phyloP scores from a whole-genome alignment of 768 basidiomycete genomes.

The Russula foetens region DNA sequence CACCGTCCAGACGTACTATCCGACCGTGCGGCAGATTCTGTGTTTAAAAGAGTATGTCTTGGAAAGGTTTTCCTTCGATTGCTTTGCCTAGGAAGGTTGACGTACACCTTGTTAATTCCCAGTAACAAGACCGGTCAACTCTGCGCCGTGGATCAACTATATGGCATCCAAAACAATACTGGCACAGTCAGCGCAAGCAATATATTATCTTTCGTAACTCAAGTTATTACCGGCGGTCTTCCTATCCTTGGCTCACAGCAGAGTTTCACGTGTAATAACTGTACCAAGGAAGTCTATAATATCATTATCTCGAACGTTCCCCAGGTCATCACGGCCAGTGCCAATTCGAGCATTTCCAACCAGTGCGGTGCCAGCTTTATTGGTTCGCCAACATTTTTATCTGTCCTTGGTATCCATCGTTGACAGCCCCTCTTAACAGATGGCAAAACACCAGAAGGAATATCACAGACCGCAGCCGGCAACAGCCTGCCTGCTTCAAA shows the following conservation, averaged over 20 bases:
- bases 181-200: constrained; percentile 1
- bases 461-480: constrained; percentile 23
- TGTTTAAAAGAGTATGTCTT: constrained; percentile 60
- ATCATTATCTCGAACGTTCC: constrained; percentile 23
- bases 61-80: no score
- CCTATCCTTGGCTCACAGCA: constrained; percentile 18
- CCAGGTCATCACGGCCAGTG: constrained; percentile 17
- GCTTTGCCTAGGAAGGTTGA: not conserved
- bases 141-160: constrained; percentile 53
- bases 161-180: constrained; percentile 36
- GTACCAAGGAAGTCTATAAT: constrained; percentile 28
- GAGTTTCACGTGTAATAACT: constrained; percentile 28
- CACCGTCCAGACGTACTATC: constrained; percentile 46
- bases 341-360: constrained; percentile 15
- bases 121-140: constrained; percentile 35
- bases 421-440: constrained; percentile 21
- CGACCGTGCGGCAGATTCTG: constrained; percentile 42
- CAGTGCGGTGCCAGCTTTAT: constrained; percentile 28
- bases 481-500: not conserved
- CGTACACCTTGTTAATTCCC: constrained; percentile 1
- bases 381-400: constrained; percentile 21
- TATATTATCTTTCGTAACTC: not conserved
- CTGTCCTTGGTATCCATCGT: not conserved
- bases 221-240: constrained; percentile 12
- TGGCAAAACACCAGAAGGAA: constrained; percentile 23